Evolutionary conservation across 1,139 yeast species (phyloP), one percentile per base, ranked within the genome.

Genomic region (Debaryomyces sp.): DNA sequence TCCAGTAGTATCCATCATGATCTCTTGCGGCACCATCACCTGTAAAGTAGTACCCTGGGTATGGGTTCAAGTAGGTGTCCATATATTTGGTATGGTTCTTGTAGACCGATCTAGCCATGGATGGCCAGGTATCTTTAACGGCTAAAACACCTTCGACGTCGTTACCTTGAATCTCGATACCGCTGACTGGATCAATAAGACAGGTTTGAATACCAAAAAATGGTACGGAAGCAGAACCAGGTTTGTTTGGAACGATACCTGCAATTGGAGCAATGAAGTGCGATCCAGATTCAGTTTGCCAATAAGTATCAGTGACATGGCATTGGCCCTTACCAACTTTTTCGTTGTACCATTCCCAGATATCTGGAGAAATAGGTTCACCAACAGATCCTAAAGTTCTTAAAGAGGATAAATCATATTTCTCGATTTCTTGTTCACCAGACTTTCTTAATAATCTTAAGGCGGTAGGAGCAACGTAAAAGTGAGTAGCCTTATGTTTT

Each of bases 11-110:
- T 46, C 98, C 98, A 64, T 94, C 98, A 62, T 87, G 85, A 69
- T 94, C 99, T 72, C 97, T 85, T 50, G 96, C 98, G 47, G 97
- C 98, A 72, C 98, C 98, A 70, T 94, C 99, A 64, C 99, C 99
- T 22, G 98, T 92, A 79, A 94, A 94, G 77, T 94, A 94, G 75
- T 81, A 87, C 49, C 97, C 97, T 53, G 97, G 96, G 78, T 92
- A 94, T 52, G 98, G 98, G 60, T 87, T 87, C 71, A 94, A 78
- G 74, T 94, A 94, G 48, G 98, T 94, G 62, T 92, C 98, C 77
- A 91, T 77, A 77, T 83, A 94, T 70, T 96, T 86, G 57, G 78
- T 76, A 73, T 94, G 97, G 74, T 94, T 90, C 63, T 85, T 87
- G 87, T 90, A 91, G 54, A 94, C 96, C 32, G 97, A 81, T 75